Evolutionary conservation across 805 yeast species (phyloP), one percentile per base, ranked within the genome.

Genomic region (Spathaspora hagerdaliae): DNA sequence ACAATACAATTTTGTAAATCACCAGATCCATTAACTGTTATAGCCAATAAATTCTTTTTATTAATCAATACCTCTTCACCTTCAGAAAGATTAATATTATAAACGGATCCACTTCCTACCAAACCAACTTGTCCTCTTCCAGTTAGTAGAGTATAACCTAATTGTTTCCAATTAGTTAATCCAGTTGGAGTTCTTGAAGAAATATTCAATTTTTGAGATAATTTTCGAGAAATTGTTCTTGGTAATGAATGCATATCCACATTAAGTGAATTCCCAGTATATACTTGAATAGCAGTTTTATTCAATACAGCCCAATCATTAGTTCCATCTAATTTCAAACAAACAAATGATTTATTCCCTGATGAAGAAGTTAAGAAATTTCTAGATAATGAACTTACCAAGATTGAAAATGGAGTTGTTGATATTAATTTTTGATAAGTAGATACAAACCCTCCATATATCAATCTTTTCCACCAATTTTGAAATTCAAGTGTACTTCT

Each of bases 251-350:
- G 60, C 40, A 68, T 63, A 1, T 63, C 59, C 2, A 81, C 57
- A 10, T 62, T 53, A 39, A 82, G 60, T 0, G 82, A 71, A n/a
- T 73, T 64, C 1, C 87, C 88, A 7, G 76, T 58, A 51, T 71
- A 80, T 0, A 73, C 75, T 39, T 79, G 80, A 19, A 83, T 56
- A 0, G 82, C 68, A 12, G 65, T 57, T 1, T 69, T 63, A 37
- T 75, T 67, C 39, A 83, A 65, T 3, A 83, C 46, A 1, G 83
- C 85, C 85, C 86, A 83, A 53, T 83, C 89, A 14, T 60, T 59
- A 0, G 77, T 64, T 2, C 89, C 89, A 50, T 83, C 85, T 46
- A 83, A 56, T 3, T 64, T 49, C 26, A 83, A 46, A 36, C 62
- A 66, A 8, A 71, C 73, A 49, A 79, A 73, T 2, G 81, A 64